Evolutionary conservation across 768 basidiomycete species (phyloP), one percentile per base, ranked within the genome.

Genomic region (Boletus edulis): DNA sequence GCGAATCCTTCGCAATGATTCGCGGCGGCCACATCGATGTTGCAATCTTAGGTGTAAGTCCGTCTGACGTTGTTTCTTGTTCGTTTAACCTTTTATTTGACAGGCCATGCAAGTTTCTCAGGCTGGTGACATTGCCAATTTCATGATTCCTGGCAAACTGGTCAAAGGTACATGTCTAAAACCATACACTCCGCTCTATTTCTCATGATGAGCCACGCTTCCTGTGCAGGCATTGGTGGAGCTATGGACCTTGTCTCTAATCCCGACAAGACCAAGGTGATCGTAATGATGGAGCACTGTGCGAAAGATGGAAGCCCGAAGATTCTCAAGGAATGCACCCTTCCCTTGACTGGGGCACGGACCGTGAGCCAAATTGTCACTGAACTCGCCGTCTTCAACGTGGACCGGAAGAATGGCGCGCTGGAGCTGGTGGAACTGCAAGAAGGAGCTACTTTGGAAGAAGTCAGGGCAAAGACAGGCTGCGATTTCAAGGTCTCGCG

Each of bases 241-340:
- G 94, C 94, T 12, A 95, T 95, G 93, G 94, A 96, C 68, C 84
- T 95, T 46, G 93, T 94, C 54, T 96, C 94, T 55, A 97, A 96
- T 74, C 95, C 94, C 2, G 93, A 96, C 72, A 87, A 87, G 73
- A 98, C 95, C 40, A 95, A 89, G 72, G 87, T 94, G 56, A 91
- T 96, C 52, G 92, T 80, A 7, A 81, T 91, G 32, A 89, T 93
- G 82, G 94, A 97, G 64, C 94, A 96, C 73, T 83, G 84, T 65
- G 87, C 91, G 43, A 94, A 92, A 74, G 86, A 92, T 63, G 95
- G 94, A 40, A 85, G 84, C 61, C 87, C 89, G 35, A 98, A 98
- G 78, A 87, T 98, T 55, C 77, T 96, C 58, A 77, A 83, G 63
- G 73, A 87, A 65, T 97, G 95, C 64, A 74, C 77, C 3, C 82